Base-by-base conservation (phyloP, 2,329 filamentous ascomycete species). In the Fusarium aywerte region DNA sequence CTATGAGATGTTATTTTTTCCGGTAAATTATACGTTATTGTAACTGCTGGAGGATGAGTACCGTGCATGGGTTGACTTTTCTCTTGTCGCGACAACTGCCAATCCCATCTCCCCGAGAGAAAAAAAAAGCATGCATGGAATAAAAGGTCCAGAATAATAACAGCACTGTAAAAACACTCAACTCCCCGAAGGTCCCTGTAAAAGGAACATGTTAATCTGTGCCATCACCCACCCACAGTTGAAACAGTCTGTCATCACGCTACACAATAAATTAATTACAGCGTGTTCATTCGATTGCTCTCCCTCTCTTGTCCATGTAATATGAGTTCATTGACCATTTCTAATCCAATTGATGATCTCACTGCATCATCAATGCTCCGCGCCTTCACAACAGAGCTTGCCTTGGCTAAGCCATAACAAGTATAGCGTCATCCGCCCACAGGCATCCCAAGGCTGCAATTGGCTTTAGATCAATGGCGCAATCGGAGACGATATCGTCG, bases 401-500 rank as follows among this genome's bases (percentile, higher is more conserved):
- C 55, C 50, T 20, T 38, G 47, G 33, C 70, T 51, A 67, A 49
- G 7, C 59, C 62, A 13, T 21, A 67, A 50, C 12, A 1, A 33
- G 64, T 25, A 55, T 60, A 53, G 56, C n/a, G 54, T 15, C 57
- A 48, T 16, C 67, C 67, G 62, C 68, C 64, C 47, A 21, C 21
- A 27, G 18, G 21, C 38, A 16, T 21, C 16, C 21, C 8, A 35
- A 43, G 15, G 4, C 44, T 35, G 12, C 12, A 7, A 63, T 58
- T 31, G 60, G 60, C 11, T 32, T 10, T 38, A 18, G 44, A 5
- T n/a, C 58, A 48, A 73, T 73, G 66, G 67, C 71, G 71, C 69
- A 71, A 73, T 73, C 65, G 65, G 33, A 33, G 47, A 50, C 49
- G 21, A 66, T 56, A 68, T 68, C 66, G 61, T 73, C 68, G 70